A percentile compares a stretch with the other conserved stretches of the same genome.
Conservation (phyloP, 768 basidiomycete genomes). For the Amyloporia xantha region DNA sequence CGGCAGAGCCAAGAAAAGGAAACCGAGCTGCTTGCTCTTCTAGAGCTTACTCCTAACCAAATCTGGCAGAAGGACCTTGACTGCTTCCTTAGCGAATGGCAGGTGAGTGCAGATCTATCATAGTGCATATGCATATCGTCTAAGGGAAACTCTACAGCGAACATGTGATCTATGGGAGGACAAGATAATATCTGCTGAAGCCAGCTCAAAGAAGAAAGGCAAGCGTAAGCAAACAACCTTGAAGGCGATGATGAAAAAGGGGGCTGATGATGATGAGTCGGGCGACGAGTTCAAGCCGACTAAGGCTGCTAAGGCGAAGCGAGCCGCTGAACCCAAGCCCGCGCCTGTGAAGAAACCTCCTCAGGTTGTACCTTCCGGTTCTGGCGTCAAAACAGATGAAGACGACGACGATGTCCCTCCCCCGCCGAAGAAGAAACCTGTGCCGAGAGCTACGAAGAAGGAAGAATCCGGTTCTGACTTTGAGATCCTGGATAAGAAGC, state of each 20-base stretch:
- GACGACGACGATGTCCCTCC: slow-evolving; percentile 35
- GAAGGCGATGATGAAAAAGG: slow-evolving; percentile 39
- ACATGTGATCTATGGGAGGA: slow-evolving; percentile 37
- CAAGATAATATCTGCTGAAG: slow-evolving; percentile 36
- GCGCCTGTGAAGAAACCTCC: slow-evolving; percentile 25
- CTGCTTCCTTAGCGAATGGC: slow-evolving; percentile 76
- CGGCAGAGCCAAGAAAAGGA: slow-evolving; percentile 81
- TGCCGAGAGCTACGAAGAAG: slow-evolving; percentile 38
- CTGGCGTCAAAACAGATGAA: slow-evolving; percentile 41
- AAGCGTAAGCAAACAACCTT: slow-evolving; percentile 52
- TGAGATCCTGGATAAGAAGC: slow-evolving; percentile 32
- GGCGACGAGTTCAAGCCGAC: slow-evolving; percentile 53
- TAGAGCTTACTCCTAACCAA: slow-evolving; percentile 71
- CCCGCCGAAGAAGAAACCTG: slow-evolving; percentile 27
- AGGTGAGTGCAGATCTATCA: slow-evolving; percentile 42
- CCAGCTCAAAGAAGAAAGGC: slow-evolving; percentile 41
- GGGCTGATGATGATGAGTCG: slow-evolving; percentile 31
- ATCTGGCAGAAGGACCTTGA: slow-evolving; percentile 92
- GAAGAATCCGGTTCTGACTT: slow-evolving; percentile 39
- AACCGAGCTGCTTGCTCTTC: slow-evolving; percentile 65
- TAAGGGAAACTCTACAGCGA: slow-evolving; percentile 23
- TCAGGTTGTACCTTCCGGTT: slow-evolving; percentile 30
- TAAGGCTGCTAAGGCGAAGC: slow-evolving; percentile 36
- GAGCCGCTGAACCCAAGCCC: slow-evolving; percentile 23
- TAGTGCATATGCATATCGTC: not conserved